Percentiles rank a stretch among this genome's conserved stretches.
Conservation (phyloP, 257 asterid genomes). For the Thymus quinquecostatus region DNA sequence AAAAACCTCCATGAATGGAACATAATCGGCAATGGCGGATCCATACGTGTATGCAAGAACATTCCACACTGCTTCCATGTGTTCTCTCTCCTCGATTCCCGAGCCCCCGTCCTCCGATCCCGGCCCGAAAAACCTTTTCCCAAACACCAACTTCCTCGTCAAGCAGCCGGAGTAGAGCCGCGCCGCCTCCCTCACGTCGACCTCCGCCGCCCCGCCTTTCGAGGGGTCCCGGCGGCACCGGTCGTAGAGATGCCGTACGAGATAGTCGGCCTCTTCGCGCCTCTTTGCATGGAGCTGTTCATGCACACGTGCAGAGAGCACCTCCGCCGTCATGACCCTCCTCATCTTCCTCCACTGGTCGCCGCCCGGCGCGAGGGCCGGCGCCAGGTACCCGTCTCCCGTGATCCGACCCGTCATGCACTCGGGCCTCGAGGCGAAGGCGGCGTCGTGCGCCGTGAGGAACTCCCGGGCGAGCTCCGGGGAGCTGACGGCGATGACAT, state of each 20-base stretch:
- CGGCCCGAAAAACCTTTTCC: slow-evolving; percentile 28
- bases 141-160: slow-evolving; percentile 29
- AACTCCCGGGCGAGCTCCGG: slow-evolving; percentile 43
- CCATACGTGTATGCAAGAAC: slow-evolving; percentile 1
- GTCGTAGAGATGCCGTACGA: slow-evolving; percentile 23
- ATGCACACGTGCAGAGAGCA: slow-evolving; percentile 33
- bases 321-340: slow-evolving; percentile 21
- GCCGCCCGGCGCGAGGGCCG: slow-evolving; percentile 8
- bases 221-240: background rate
- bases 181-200: slow-evolving; percentile 26
- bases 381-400: slow-evolving; percentile 25
- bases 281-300: slow-evolving; percentile 31
- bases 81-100: slow-evolving; percentile 40
- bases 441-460: slow-evolving; percentile 30
- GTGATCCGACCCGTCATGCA: slow-evolving; percentile 9
- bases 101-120: slow-evolving; percentile 45
- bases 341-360: slow-evolving; percentile 42
- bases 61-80: slow-evolving; percentile 29
- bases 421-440: slow-evolving; percentile 33
- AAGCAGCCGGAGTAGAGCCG: slow-evolving; percentile 36
- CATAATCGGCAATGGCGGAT: slow-evolving; percentile 35
- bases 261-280: slow-evolving; percentile 39
- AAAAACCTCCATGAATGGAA: slow-evolving; percentile 30
- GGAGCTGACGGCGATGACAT: slow-evolving; percentile 35
- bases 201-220: slow-evolving; percentile 11